Percentiles rank a stretch among this genome's conserved stretches.
phyloP scores from a whole-genome alignment of 106 monocot species.

The Cymbidium sinense region DNA sequence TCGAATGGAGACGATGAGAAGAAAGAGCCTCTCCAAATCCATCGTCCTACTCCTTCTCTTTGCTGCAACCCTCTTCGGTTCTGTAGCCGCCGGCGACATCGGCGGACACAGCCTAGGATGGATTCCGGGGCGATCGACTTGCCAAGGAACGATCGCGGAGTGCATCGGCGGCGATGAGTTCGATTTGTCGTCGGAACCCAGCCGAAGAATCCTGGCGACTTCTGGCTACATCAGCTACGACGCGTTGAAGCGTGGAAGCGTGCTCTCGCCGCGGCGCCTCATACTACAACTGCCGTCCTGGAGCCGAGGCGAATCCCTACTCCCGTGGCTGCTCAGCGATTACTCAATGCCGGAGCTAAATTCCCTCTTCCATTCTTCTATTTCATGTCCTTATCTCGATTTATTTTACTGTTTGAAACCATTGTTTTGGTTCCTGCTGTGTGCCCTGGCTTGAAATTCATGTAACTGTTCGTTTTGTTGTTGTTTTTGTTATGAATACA shows the following conservation, averaged over 20 bases:
- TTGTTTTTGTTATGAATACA: background rate
- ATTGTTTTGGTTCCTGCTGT: background rate
- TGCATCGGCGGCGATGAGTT: constrained; percentile 34
- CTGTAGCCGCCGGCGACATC: background rate
- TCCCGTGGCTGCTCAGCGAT: constrained; percentile 48
- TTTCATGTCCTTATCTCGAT: background rate
- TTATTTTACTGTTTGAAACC: background rate
- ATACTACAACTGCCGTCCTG: constrained; percentile 68
- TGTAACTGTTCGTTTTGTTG: background rate
- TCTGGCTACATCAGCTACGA: constrained; percentile 55
- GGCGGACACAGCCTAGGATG: constrained; percentile 3
- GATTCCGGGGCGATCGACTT: constrained; percentile 14
- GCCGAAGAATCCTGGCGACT: constrained; percentile 39
- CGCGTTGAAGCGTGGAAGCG: constrained; percentile 32
- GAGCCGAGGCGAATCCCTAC: constrained; percentile 52
- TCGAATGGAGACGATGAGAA: background rate
- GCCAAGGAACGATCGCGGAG: constrained; percentile 23
- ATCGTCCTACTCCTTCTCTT: background rate
- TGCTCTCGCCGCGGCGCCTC: constrained; percentile 43
- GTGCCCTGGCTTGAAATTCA: background rate
- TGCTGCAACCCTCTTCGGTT: background rate
- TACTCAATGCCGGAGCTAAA: constrained; percentile 36
- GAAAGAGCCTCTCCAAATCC: background rate
- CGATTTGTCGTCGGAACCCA: constrained; percentile 33
- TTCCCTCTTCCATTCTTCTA: constrained; percentile 1